Percentiles rank a stretch among this genome's conserved stretches.
Conservation (phyloP, 805 yeast genomes). For the Candida vartiovaarae region DNA sequence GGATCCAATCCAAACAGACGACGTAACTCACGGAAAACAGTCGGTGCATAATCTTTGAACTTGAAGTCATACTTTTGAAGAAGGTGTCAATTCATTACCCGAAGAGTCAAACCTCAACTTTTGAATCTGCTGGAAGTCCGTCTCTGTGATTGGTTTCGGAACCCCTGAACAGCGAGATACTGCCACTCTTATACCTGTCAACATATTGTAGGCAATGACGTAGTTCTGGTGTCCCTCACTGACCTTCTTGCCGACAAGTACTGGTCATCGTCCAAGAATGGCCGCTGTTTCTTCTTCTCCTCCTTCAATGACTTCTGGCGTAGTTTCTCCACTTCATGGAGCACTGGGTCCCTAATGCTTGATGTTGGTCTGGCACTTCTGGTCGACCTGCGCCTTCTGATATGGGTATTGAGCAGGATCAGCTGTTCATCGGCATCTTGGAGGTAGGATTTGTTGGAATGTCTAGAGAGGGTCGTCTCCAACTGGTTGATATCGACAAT, state of each 20-base stretch:
- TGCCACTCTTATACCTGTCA: conserved; percentile 93
- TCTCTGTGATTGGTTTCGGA: conserved; percentile 62
- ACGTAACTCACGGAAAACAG: conserved; percentile 83
- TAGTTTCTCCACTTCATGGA: conserved; percentile 43
- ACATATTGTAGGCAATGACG: conserved; percentile 93
- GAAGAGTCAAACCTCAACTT: conserved; percentile 81
- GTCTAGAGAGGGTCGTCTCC: neutral
- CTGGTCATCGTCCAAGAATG: conserved; percentile 45
- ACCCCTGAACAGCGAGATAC: conserved; percentile 88
- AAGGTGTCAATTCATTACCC: conserved; percentile 87
- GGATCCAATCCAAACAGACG: conserved; percentile 82
- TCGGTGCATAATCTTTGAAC: conserved; percentile 94
- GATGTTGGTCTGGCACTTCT: conserved; percentile 6
- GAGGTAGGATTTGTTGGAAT: conserved; percentile 27
- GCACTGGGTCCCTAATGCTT: conserved; percentile 28
- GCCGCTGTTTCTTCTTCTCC: conserved; percentile 28
- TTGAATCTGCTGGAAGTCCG: conserved; percentile 65
- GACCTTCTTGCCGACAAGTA: conserved; percentile 71
- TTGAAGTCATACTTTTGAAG: conserved; percentile 93
- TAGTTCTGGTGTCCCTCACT: conserved; percentile 92
- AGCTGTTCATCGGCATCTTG: conserved; percentile 28
- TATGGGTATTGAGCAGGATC: conserved; percentile 27
- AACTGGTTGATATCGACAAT: neutral
- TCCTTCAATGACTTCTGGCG: conserved; percentile 41
- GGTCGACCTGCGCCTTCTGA: conserved; percentile 16